A percentile compares a stretch with the other conserved stretches of the same genome.
Evolutionary conservation across 345 rosid species (phyloP).

Genomic region (Citrus sinensis): DVS_A1.0 CM039161.1:22255001-22255500

Average conservation of each 20-base stretch:
- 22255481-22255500: not conserved
- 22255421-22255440: not conserved
- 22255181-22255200: conserved; percentile 89
- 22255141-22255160: no score
- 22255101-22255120: not conserved
- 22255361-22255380: not conserved
- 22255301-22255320: not conserved
- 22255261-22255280: not conserved
- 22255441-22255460: not conserved
- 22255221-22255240: conserved; percentile 73
- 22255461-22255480: not conserved
- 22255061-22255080: not conserved
- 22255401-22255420: not conserved
- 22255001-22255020: conserved; percentile 86
- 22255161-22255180: conserved; percentile 59
- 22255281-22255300: not conserved
- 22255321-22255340: not conserved
- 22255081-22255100: not conserved
- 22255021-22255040: conserved; percentile 91
- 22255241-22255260: conserved; percentile 57
- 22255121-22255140: not conserved
- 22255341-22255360: not conserved
- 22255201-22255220: conserved; percentile 86
- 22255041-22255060: not conserved
- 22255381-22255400: not conserved